phyloP scores from a whole-genome alignment of 108 stramenopile species.

The Parietichytrium sp. region DNA sequence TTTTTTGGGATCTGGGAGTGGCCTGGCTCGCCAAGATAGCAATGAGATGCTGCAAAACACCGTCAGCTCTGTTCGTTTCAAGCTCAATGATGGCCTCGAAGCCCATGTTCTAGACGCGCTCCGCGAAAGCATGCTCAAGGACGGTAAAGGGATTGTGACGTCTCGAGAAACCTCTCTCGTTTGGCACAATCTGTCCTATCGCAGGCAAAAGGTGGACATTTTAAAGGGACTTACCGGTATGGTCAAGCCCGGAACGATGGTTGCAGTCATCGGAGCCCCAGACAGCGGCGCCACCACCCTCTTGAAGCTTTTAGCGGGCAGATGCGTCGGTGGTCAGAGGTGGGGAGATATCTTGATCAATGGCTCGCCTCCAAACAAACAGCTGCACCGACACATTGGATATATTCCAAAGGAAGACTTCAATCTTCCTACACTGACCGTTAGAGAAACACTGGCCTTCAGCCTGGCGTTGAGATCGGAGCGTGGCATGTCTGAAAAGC shows the following conservation, averaged over 20 bases:
- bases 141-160: too few species aligned
- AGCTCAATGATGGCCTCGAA: too few species aligned
- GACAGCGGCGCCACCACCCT: constrained; percentile 74
- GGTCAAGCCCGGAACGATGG: constrained; percentile 30
- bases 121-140: too few species aligned
- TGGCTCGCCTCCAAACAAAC: constrained; percentile 21
- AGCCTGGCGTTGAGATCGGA: constrained; percentile 72
- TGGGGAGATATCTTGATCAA: constrained; percentile 37
- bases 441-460: constrained; percentile 76
- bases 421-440: constrained; percentile 72
- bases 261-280: constrained; percentile 38
- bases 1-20: too few species aligned
- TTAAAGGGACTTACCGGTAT: neutral
- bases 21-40: too few species aligned
- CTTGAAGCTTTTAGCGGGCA: constrained; percentile 72
- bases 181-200: too few species aligned
- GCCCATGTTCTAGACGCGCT: too few species aligned
- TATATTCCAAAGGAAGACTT: constrained; percentile 81
- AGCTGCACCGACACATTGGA: constrained; percentile 68
- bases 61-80: too few species aligned
- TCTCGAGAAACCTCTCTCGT: too few species aligned
- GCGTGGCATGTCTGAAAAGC: constrained; percentile 54
- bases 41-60: too few species aligned
- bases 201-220: neutral
- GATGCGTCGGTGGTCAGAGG: constrained; percentile 41